Conservation (phyloP, 139 green algal genomes). For the Medakamo hakoo region DNA sequence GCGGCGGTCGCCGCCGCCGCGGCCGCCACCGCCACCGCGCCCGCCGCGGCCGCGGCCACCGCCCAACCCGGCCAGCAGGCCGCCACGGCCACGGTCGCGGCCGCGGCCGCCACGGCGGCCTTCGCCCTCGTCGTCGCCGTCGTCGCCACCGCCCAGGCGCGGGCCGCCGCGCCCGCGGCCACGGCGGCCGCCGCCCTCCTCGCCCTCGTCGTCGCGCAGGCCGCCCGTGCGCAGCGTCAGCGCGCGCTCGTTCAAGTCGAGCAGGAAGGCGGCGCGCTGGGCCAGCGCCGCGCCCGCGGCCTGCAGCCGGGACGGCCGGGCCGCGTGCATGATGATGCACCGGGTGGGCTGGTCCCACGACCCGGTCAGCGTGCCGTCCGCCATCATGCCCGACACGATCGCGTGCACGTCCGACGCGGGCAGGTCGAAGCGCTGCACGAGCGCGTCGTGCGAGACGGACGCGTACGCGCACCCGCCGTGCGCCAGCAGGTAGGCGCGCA, state of each 20-base stretch:
- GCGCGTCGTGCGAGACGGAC: slow-evolving; percentile 60
- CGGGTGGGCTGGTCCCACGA: slow-evolving; percentile 84
- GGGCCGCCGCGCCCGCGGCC: slow-evolving; percentile 11
- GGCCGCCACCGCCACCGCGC: slow-evolving; percentile 14
- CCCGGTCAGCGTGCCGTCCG: slow-evolving; percentile 70
- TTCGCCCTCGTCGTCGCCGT: slow-evolving; percentile 12
- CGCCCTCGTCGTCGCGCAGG: slow-evolving; percentile 44
- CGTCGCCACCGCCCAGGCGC: slow-evolving; percentile 13
- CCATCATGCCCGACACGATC: slow-evolving; percentile 80
- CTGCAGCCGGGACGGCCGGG: slow-evolving; percentile 60
- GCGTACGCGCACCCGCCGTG: slow-evolving; percentile 74
- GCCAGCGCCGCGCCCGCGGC: slow-evolving; percentile 51
- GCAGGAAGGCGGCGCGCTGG: slow-evolving; percentile 57
- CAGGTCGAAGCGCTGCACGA: slow-evolving; percentile 82
- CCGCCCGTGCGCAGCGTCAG: slow-evolving; percentile 63
- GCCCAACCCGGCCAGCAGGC: slow-evolving; percentile 9
- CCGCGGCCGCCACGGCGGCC: slow-evolving; percentile 3
- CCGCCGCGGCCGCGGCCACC: slow-evolving; percentile 15
- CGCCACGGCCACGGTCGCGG: slow-evolving; percentile 1
- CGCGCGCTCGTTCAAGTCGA: slow-evolving; percentile 92
- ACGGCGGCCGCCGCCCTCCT: slow-evolving; percentile 19
- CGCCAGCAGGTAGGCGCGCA: slow-evolving; percentile 86
- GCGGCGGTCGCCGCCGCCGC: slow-evolving; percentile 9
- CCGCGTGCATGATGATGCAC: slow-evolving; percentile 81
- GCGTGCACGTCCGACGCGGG: slow-evolving; percentile 53